Evolutionary conservation across 177 flowering plant genomes (phyloP), one percentile per base, ranked within the genome.

Genomic region (Vitis hybrid): DNA sequence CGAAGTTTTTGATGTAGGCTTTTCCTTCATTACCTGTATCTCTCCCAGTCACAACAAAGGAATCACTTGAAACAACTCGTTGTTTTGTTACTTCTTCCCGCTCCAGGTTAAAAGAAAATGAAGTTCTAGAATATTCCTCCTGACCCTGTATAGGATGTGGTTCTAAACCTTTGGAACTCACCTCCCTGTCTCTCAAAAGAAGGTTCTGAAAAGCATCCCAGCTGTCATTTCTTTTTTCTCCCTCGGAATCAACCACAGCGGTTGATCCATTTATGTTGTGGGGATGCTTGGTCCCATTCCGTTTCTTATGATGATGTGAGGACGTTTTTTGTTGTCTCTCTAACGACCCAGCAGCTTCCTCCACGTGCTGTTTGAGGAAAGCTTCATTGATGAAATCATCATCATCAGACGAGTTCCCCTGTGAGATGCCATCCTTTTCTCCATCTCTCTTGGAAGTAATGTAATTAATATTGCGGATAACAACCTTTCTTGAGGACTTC

Each of bases 381-480:
- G 84, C 86, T 50, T 82, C 91, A 79, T 84, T 86, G 50, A 86
- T 73, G 52, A 73, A 69, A 50, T 78, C 94, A 73, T 83, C 90
- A 65, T 89, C 91, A 63, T 72, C 87, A 48, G 86, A 80, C 5
- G 85, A 84, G 69, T 65, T 75, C 40, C 80, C 87, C 23, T 85
- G 87, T 60, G 90, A 81, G 23, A 8, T 49, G 60, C 78, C 77
- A n/a, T 65, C 76, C 56, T 75, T 79, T 58, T 78, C 88, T 71
- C 79, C 91, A 70, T 85, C 82, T 45, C 80, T 83, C 69, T 78
- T 82, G 1, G 98, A 85, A 68, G 90, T 78, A 4, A 91, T 87
- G 82, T 93, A 93, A 67, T 92, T 94, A 18, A 94, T 89, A 70
- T 94, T 94, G 56, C 93, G 96, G 56, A 94, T 92, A 57, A 94